Base-by-base conservation (phyloP, 108 stramenopile genomes). In the Fragilaria crotonensis region DNA sequence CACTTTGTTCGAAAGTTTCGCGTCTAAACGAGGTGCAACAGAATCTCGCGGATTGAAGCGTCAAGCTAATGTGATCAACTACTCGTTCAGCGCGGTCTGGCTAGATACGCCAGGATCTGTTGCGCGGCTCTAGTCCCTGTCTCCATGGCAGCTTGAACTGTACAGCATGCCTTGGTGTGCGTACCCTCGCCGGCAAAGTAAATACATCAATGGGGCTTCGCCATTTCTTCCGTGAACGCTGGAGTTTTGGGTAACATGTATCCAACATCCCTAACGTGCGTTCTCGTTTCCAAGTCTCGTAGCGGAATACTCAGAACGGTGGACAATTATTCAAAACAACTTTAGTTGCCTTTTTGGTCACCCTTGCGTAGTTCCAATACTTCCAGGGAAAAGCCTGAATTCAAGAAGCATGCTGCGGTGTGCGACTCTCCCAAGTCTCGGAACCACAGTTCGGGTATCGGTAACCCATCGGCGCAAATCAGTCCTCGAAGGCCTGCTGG, bases 161-260 rank as follows among this genome's bases (percentile, higher is more conserved):
- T 73, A 31, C 67, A 70, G 0, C 67, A 68, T 19, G 77, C 77
- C 27, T 67, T 52, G 0, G 62, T 69, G 59, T 73, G 63, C 14
- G 77, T 78, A 4, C 68, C 72, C 44, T 78, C 77, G 45, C 77
- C 77, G 17, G 71, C 71, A 70, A 78, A 78, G 44, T 56, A 61
- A 9, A 78, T n/a, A 23, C 32, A 30, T 11, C 30, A n/a, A n/a
- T n/a, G n/a, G n/a, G n/a, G n/a, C n/a, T n/a, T n/a, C n/a, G n/a
- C n/a, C n/a, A n/a, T n/a, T n/a, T n/a, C n/a, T n/a, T n/a, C n/a
- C n/a, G n/a, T n/a, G n/a, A n/a, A n/a, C n/a, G n/a, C n/a, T n/a
- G n/a, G 14, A 63, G 25, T 31, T 45, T 59, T 68, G 5, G 77
- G 64, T 31, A 30, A 73, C 59, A 66, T 48, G 54, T 78, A 70